Evolutionary conservation across 306 rosid species (phyloP).

Genomic region (Gastrolobium villosum): DNA sequence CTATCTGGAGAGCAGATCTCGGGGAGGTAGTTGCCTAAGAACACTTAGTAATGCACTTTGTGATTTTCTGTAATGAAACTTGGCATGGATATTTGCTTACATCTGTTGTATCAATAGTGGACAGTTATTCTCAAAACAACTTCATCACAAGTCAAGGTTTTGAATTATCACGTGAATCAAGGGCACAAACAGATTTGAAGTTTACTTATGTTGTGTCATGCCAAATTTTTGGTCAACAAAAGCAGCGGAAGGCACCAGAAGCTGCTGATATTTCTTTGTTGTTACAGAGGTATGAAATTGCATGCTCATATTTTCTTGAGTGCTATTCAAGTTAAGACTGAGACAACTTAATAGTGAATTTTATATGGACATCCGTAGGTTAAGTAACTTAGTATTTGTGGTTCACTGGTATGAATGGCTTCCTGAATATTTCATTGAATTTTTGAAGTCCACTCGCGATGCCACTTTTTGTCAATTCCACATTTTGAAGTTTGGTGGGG

Average conservation of each 20-base stretch:
- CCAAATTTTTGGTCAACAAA: slow-evolving; percentile 99
- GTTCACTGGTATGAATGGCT: not conserved
- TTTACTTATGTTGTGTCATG: slow-evolving; percentile 98
- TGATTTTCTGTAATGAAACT: slow-evolving; percentile 30
- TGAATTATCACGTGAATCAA: slow-evolving; percentile 82
- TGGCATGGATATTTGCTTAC: slow-evolving; percentile 39
- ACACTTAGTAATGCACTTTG: not conserved
- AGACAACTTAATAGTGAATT: not conserved
- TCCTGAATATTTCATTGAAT: slow-evolving; percentile 32
- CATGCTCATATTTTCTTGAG: not conserved
- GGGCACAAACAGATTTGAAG: slow-evolving; percentile 97
- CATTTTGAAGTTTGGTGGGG: slow-evolving; percentile 22
- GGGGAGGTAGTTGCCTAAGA: slow-evolving; percentile 72
- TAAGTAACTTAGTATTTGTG: slow-evolving; percentile 13
- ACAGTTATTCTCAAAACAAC: slow-evolving; percentile 65
- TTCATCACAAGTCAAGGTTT: slow-evolving; percentile 75
- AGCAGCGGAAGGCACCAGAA: slow-evolving; percentile 77
- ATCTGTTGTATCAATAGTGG: slow-evolving; percentile 56
- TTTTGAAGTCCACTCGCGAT: slow-evolving; percentile 19
- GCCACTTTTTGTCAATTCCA: not conserved
- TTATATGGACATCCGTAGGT: slow-evolving; percentile 10
- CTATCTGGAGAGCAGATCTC: slow-evolving; percentile 75
- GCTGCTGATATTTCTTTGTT: slow-evolving; percentile 94
- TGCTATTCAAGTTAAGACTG: slow-evolving; percentile 6
- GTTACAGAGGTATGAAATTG: slow-evolving; percentile 78